A percentile compares a stretch with the other conserved stretches of the same genome.
Evolutionary conservation across 169 alveolate genomes (phyloP).

Genomic region (Ichthyophthirius multifiliis): DNA sequence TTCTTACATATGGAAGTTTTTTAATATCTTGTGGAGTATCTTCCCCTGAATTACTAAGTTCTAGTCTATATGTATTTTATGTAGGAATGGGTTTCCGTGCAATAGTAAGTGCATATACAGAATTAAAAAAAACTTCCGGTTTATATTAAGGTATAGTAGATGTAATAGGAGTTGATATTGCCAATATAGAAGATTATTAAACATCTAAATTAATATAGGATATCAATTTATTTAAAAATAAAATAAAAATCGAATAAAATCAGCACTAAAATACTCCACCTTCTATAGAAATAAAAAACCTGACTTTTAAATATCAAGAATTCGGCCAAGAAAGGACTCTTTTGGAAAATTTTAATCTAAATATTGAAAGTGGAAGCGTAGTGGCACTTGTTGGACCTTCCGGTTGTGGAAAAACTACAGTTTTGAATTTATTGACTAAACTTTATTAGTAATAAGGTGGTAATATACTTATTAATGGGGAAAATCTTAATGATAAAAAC

Average conservation of each 20-base stretch:
- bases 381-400: conserved; percentile 55
- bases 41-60: conserved; percentile 24
- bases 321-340: conserved; percentile 36
- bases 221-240: background rate
- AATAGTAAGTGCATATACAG: conserved; percentile 14
- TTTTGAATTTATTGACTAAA: conserved; percentile 47
- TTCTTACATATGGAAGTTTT: conserved; percentile 23
- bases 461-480: conserved; percentile 50
- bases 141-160: conserved; percentile 13
- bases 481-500: conserved; percentile 35
- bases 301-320: conserved; percentile 40
- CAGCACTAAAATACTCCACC: background rate
- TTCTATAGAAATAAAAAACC: conserved; percentile 29
- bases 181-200: background rate
- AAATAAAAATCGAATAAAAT: conserved; percentile 2
- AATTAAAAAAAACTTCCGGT: conserved; percentile 37
- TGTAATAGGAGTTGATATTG: background rate
- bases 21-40: conserved; percentile 18
- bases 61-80: conserved; percentile 23
- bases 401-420: conserved; percentile 61
- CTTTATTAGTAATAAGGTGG: conserved; percentile 48
- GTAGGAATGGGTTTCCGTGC: conserved; percentile 29
- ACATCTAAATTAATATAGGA: conserved; percentile 6
- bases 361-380: conserved; percentile 49
- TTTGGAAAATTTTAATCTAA: conserved; percentile 26